Conservation (phyloP, 2,329 filamentous ascomycete species). For the Chaetomiaceae sp. region DNA sequence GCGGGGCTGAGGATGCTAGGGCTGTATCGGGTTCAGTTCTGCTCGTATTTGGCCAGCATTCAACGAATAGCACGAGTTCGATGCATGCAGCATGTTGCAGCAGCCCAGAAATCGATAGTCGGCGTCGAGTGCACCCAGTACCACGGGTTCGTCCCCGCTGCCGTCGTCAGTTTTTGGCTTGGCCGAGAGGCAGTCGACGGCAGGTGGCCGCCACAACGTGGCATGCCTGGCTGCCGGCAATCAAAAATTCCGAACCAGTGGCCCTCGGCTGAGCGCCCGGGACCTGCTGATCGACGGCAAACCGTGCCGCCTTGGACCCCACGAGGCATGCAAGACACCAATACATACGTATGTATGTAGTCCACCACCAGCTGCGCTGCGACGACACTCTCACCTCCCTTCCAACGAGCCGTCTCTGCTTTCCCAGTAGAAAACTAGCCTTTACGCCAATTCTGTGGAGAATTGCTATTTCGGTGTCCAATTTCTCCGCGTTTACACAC, state of each 20-base stretch:
- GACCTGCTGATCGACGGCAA: not conserved
- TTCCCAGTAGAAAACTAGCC: not conserved
- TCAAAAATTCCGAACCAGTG: constrained; percentile 5
- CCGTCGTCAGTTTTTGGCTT: not conserved
- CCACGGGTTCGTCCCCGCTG: not conserved
- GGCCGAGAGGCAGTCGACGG: not conserved
- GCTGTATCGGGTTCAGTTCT: not conserved
- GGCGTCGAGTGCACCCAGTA: not conserved
- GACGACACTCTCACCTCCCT: not conserved
- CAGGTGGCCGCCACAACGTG: constrained; percentile 6
- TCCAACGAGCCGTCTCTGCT: too few relatives aligned
- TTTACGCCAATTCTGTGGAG: not conserved
- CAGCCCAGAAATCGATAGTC: not conserved
- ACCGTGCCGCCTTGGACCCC: not conserved
- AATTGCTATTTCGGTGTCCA: not conserved
- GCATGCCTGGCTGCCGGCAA: constrained; percentile 4
- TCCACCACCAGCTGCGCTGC: not conserved
- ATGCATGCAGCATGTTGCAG: too few relatives aligned
- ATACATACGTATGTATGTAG: too few relatives aligned
- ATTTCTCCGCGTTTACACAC: not conserved
- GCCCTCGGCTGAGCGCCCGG: not conserved
- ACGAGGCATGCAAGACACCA: not conserved
- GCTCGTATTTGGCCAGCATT: not conserved
- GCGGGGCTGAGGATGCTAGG: not conserved
- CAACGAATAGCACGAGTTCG: constrained; percentile 1